Conservation (phyloP, 2,329 filamentous ascomycete species). For the Arthrobotrys musiformis region DNA sequence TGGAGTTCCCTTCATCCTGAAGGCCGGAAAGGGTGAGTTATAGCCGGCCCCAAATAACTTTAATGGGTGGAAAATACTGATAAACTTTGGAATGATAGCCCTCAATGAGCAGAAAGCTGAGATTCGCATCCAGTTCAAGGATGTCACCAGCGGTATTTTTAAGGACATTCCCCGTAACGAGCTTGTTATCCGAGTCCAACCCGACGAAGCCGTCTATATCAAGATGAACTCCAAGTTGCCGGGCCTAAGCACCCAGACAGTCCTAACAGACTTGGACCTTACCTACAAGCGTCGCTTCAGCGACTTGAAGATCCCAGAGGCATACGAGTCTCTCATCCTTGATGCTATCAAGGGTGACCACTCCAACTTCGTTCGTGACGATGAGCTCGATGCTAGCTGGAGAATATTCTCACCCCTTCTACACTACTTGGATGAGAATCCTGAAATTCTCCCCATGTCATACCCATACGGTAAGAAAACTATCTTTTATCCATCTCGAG, state of each 20-base stretch:
- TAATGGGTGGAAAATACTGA: not conserved
- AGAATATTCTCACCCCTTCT: constrained; percentile 97
- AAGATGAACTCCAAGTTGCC: constrained; percentile 99
- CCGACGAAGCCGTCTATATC: constrained; percentile 99
- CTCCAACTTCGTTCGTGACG: constrained; percentile 98
- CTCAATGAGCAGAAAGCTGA: constrained; percentile 99
- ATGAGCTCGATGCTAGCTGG: constrained; percentile 97
- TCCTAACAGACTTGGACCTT: constrained; percentile 96
- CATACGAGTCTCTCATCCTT: constrained; percentile 96
- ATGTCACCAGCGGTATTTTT: constrained; percentile 98
- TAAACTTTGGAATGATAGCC: constrained; percentile 65
- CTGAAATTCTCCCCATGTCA: constrained; percentile 99
- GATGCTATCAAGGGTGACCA: constrained; percentile 99
- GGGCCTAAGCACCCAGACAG: constrained; percentile 98
- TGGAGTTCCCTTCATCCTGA: constrained; percentile 98
- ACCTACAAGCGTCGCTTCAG: constrained; percentile 99
- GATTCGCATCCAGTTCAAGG: constrained; percentile 99
- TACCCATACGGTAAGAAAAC: constrained; percentile 89
- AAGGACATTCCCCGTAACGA: constrained; percentile 99
- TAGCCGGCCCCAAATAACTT: constrained; percentile 44
- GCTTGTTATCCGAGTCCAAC: constrained; percentile 98
- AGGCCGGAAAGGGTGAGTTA: constrained; percentile 82
- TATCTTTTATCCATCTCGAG: not conserved
- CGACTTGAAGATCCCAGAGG: constrained; percentile 98
- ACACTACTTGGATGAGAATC: constrained; percentile 98